Evolutionary conservation across 1,284 basidiomycete genomes (phyloP).

Genomic region (Ustilago cynodontis): DNA sequence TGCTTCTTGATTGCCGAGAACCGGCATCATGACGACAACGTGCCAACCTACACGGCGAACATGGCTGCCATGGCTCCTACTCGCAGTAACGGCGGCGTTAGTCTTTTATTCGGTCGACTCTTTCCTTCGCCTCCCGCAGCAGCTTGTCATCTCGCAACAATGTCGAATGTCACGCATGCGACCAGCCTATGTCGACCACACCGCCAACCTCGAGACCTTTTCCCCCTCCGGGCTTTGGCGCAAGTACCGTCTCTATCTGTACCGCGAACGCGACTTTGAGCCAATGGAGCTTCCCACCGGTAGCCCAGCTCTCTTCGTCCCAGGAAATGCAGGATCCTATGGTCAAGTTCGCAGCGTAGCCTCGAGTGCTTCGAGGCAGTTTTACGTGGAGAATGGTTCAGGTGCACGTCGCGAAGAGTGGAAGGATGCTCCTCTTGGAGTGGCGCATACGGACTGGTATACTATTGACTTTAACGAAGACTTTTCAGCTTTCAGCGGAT

Average conservation of each 20-base stretch:
- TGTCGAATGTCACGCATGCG: constrained; percentile 99
- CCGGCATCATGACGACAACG: background rate
- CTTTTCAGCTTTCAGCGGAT: constrained; percentile 92
- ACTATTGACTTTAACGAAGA: constrained; percentile 95
- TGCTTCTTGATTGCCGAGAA: no score
- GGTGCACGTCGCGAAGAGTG: constrained; percentile 49
- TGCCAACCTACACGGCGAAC: constrained; percentile 7
- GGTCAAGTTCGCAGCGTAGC: constrained; percentile 95
- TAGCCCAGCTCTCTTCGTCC: constrained; percentile 89
- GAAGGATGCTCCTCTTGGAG: constrained; percentile 40
- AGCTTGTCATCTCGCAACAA: constrained; percentile 63
- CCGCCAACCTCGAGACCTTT: constrained; percentile 70
- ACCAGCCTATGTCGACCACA: constrained; percentile 81
- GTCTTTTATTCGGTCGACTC: constrained; percentile 38
- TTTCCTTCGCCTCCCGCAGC: constrained; percentile 45
- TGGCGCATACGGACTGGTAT: constrained; percentile 58
- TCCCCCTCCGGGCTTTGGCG: constrained; percentile 78
- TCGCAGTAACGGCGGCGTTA: constrained; percentile 20
- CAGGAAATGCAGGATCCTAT: constrained; percentile 95
- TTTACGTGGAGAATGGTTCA: constrained; percentile 75
- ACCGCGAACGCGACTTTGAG: constrained; percentile 76
- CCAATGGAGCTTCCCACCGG: constrained; percentile 39
- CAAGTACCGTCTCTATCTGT: constrained; percentile 87
- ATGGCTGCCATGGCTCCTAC: constrained; percentile 41
- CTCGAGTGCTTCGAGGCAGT: constrained; percentile 86